Evolutionary conservation across 306 rosid species (phyloP).

Genomic region (Acacia melanoxylon): DNA sequence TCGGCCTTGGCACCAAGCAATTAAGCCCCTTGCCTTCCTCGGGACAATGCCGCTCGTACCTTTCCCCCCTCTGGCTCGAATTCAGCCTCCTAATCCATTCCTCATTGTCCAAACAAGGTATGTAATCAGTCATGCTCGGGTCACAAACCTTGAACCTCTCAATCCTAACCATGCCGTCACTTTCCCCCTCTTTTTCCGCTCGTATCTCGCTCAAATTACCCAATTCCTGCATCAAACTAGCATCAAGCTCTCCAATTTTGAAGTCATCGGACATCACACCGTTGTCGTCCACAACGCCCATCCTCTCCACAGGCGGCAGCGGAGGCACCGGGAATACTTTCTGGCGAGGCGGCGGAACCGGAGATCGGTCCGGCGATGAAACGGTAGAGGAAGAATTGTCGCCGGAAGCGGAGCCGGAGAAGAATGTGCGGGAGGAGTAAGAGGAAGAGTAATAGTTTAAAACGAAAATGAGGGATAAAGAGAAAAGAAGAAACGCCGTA

Average conservation of each 20-base stretch:
- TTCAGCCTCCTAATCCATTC: constrained; percentile 42
- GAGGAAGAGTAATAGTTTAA: constrained; percentile 37
- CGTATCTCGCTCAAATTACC: constrained; percentile 27
- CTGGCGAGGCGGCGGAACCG: neutral
- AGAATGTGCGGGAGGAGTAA: constrained; percentile 30
- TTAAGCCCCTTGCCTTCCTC: constrained; percentile 45
- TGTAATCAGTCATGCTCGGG: constrained; percentile 54
- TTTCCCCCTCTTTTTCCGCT: constrained; percentile 21
- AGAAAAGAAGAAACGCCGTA: constrained; percentile 46
- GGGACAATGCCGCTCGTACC: constrained; percentile 80
- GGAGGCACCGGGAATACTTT: constrained; percentile 28
- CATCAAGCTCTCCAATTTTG: constrained; percentile 63
- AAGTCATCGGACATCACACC: constrained; percentile 83
- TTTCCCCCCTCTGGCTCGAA: constrained; percentile 55
- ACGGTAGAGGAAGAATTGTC: neutral
- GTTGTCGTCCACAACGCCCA: constrained; percentile 69
- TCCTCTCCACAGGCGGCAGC: constrained; percentile 55
- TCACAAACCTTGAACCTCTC: constrained; percentile 52
- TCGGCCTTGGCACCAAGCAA: constrained; percentile 71
- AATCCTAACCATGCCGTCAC: constrained; percentile 34
- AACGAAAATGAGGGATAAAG: constrained; percentile 51
- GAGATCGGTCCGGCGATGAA: neutral
- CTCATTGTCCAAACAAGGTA: constrained; percentile 81
- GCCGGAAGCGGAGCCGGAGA: constrained; percentile 40
- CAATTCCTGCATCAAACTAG: constrained; percentile 28